Percentiles rank a stretch among this genome's conserved stretches.
These are phyloP conservation scores for Pseudocercospora vitis DNA, from an alignment of 2,329 filamentous ascomycete species.

Conservation along the genomic window DNA sequence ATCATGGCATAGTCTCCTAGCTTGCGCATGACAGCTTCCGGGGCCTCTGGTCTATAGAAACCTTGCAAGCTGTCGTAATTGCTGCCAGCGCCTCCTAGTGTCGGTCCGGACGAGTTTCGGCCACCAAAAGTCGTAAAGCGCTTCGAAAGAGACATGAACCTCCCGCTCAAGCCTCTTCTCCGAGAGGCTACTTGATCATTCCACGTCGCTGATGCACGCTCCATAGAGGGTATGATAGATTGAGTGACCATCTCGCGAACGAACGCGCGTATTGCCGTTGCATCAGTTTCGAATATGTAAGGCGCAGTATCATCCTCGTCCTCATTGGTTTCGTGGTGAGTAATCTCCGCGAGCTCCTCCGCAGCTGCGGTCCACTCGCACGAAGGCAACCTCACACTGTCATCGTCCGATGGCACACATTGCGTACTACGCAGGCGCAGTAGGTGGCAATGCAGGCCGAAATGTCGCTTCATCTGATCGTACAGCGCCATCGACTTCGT, in stretches of 20 bases:
- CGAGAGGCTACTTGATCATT: slow-evolving; percentile 95
- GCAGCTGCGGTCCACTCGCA: slow-evolving; percentile 86
- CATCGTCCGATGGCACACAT: slow-evolving; percentile 86
- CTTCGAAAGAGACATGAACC: slow-evolving; percentile 92
- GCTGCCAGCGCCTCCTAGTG: slow-evolving; percentile 47
- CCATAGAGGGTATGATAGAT: slow-evolving; percentile 94
- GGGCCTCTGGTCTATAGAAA: slow-evolving; percentile 78
- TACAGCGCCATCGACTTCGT: slow-evolving; percentile 84
- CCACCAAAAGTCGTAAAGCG: slow-evolving; percentile 82
- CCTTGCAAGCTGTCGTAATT: slow-evolving; percentile 78
- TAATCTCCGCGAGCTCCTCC: slow-evolving; percentile 78
- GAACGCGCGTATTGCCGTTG: slow-evolving; percentile 81
- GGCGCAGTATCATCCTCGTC: slow-evolving; percentile 70
- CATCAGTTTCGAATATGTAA: slow-evolving; percentile 90
- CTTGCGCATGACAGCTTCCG: slow-evolving; percentile 90
- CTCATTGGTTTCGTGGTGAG: slow-evolving; percentile 53
- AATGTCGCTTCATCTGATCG: slow-evolving; percentile 99
- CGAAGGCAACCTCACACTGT: slow-evolving; percentile 76
- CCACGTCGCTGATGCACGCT: slow-evolving; percentile 85
- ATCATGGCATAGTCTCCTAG: slow-evolving; percentile 95
- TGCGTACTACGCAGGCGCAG: slow-evolving; percentile 80
- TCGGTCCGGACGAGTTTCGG: slow-evolving; percentile 57
- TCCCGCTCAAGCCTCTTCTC: slow-evolving; percentile 80
- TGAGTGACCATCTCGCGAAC: slow-evolving; percentile 93
- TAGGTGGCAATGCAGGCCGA: slow-evolving; percentile 92